Evolutionary conservation across 1,139 yeast genomes (phyloP), one percentile per base, ranked within the genome.

Genomic region (Debaryomycetaceae sp.): DNA sequence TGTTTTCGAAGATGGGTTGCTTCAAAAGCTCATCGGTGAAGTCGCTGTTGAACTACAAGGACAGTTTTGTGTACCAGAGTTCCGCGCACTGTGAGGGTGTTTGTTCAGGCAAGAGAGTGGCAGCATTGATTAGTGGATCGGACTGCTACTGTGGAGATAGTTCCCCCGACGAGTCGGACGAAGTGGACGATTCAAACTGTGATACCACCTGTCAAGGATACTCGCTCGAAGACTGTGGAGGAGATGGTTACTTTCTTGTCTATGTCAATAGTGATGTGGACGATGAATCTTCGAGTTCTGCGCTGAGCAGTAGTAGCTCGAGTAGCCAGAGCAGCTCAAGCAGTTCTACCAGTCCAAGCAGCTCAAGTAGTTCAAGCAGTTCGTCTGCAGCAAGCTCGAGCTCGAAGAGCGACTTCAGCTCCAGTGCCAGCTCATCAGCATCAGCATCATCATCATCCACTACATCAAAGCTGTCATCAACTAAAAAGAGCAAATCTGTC

Each of bases 91-190:
- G 87, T 60, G 61, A 70, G 48, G 47, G 45, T 2, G 57, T 58
- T 42, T 81, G 87, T 54, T 30, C 55, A 1, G 79, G 73, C 4
- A 56, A 56, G 36, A 62, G 64, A 24, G 70, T 82, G 17, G 79
- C 78, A 7, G 89, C 85, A 1, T 58, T 81, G 30, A 56, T 68
- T 7, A 54, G 67, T 41, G 87, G 88, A 2, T 58, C 68, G 22
- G 56, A 67, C 17, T 83, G 91, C 53, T 82, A 73, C 53, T 83
- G 91, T 60, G 88, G 87, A 26, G 60, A 70, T 46, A 47, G 65
- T 0, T 58, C 60, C 15, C 79, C 81, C 11, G 47, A 52, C 15
- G 35, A 60, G 11, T 50, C 58, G 11, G 61, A 59, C 31, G 54
- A 62, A 40, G 68, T 63, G 2, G 58, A 48, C 42, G 50, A 47